Conservation (phyloP, 2,329 filamentous ascomycete genomes). For the Albifimbria verrucaria region DNA sequence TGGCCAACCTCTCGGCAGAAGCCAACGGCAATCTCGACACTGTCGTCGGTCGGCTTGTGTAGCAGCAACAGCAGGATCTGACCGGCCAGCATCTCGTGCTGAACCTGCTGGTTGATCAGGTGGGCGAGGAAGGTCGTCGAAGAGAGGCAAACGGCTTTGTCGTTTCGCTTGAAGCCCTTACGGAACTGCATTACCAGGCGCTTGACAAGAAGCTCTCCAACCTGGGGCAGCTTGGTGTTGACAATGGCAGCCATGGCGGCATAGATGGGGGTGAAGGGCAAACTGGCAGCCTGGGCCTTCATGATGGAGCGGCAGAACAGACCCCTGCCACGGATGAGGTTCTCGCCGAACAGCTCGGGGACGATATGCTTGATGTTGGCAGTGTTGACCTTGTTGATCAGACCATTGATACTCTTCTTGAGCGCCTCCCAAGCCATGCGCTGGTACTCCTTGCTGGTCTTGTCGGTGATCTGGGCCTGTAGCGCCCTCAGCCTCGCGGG, state of each 20-base stretch:
- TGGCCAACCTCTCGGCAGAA: constrained; percentile 91
- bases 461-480: constrained; percentile 96
- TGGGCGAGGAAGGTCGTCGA: constrained; percentile 95
- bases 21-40: constrained; percentile 94
- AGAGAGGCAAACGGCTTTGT: constrained; percentile 92
- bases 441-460: constrained; percentile 94
- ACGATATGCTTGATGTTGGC: constrained; percentile 98
- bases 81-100: constrained; percentile 87
- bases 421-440: constrained; percentile 98
- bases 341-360: constrained; percentile 92
- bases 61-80: constrained; percentile 90
- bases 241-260: constrained; percentile 94
- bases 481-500: constrained; percentile 86
- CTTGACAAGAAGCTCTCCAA: constrained; percentile 85
- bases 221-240: constrained; percentile 93
- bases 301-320: constrained; percentile 95
- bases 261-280: constrained; percentile 95
- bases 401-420: constrained; percentile 97
- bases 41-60: constrained; percentile 94
- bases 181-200: constrained; percentile 88
- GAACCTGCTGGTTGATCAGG: constrained; percentile 92
- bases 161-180: constrained; percentile 93
- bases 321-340: constrained; percentile 84
- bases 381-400: constrained; percentile 99
- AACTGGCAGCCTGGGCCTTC: constrained; percentile 94